These are phyloP conservation scores for Jasminum sambac DNA, from an alignment of 257 asterid genomes.

Conservation along the genomic window DNA sequence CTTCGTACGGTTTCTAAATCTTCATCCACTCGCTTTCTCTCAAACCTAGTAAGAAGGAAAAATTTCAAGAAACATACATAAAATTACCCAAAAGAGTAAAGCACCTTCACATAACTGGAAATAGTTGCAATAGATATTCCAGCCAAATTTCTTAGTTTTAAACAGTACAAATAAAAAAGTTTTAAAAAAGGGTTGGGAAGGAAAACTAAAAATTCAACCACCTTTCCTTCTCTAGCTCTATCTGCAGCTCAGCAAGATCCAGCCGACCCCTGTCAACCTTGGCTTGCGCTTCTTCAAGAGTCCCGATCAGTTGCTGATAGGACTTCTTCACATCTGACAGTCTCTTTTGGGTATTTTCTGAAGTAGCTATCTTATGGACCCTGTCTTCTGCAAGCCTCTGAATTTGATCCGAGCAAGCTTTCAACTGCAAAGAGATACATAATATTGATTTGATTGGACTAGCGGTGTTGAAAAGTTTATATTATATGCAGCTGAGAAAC, in stretches of 20 bases:
- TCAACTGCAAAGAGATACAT: slow-evolving; percentile 63
- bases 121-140: not conserved
- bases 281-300: slow-evolving; percentile 70
- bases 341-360: slow-evolving; percentile 65
- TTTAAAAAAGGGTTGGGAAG: too few relatives aligned
- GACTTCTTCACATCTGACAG: slow-evolving; percentile 55
- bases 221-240: slow-evolving; percentile 92
- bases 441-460: slow-evolving; percentile 14
- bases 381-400: slow-evolving; percentile 74
- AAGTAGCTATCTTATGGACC: slow-evolving; percentile 45
- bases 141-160: not conserved
- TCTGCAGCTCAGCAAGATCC: slow-evolving; percentile 70
- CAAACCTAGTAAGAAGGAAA: slow-evolving; percentile 49
- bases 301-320: slow-evolving; percentile 49
- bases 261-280: slow-evolving; percentile 64
- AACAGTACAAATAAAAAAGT: too few relatives aligned
- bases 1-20: slow-evolving; percentile 68
- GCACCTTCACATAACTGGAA: not conserved
- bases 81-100: slow-evolving; percentile 4
- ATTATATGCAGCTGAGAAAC: slow-evolving; percentile 8
- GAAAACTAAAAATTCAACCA: slow-evolving; percentile 32
- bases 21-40: slow-evolving; percentile 84
- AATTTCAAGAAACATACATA: slow-evolving; percentile 4
- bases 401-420: slow-evolving; percentile 65
- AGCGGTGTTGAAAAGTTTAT: slow-evolving; percentile 1